Conservation (phyloP, 768 basidiomycete genomes). For the Agrocybe chaxingu region DNA sequence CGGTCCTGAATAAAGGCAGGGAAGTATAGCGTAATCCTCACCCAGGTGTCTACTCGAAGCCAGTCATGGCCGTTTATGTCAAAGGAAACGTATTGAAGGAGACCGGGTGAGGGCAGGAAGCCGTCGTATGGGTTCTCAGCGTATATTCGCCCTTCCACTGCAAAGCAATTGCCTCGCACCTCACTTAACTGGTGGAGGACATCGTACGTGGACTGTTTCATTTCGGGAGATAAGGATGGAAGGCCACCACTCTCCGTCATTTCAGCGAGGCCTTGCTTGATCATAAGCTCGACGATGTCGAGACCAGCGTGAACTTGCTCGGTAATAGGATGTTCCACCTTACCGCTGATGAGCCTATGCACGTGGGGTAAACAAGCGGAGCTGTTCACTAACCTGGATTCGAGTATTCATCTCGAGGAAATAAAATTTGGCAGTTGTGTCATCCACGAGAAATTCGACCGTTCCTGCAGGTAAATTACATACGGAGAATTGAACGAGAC, state of each 20-base stretch:
- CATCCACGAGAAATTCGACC: constrained; percentile 64
- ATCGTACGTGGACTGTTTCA: constrained; percentile 39
- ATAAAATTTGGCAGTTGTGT: constrained; percentile 49
- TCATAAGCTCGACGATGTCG: constrained; percentile 65
- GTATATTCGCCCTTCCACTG: constrained; percentile 59
- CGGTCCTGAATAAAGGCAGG: not conserved
- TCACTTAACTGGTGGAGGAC: constrained; percentile 7
- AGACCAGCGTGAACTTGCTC: constrained; percentile 52
- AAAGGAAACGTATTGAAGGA: constrained; percentile 54
- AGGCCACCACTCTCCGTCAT: constrained; percentile 13
- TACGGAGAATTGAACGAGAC: not conserved
- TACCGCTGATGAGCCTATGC: constrained; percentile 1
- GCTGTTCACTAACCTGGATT: constrained; percentile 39
- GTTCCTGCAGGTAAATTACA: constrained; percentile 39
- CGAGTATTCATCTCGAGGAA: constrained; percentile 76
- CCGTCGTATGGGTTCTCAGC: constrained; percentile 58
- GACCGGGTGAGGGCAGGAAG: constrained; percentile 58
- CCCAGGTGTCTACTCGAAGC: constrained; percentile 64
- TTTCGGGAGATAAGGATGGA: constrained; percentile 11
- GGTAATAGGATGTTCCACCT: constrained; percentile 70
- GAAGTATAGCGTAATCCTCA: constrained; percentile 17
- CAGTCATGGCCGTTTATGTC: constrained; percentile 32
- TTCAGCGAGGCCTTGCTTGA: constrained; percentile 50
- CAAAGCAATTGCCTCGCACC: constrained; percentile 24
- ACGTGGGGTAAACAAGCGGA: not conserved